phyloP scores from a whole-genome alignment of 306 rosid species.

The Quercus glauca region DNA sequence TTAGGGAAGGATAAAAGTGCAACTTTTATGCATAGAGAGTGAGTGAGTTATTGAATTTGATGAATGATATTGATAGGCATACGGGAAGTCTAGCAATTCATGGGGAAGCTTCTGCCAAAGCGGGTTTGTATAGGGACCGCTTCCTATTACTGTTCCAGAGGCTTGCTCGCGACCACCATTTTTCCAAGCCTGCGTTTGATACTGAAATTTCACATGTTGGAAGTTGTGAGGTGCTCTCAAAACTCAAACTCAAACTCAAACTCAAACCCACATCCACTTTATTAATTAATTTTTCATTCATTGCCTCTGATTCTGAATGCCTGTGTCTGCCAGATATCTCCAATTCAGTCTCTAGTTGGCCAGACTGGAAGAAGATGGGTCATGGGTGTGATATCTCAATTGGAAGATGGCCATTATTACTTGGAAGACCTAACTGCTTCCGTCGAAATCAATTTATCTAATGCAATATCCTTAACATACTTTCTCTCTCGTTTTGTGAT shows the following conservation, averaged over 20 bases:
- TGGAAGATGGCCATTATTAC: slow-evolving; percentile 86
- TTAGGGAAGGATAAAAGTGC: no score
- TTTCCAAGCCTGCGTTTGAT: slow-evolving; percentile 78
- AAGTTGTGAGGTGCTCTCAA: slow-evolving; percentile 68
- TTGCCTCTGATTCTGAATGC: slow-evolving; percentile 1
- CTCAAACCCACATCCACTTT: no score
- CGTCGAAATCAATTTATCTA: slow-evolving; percentile 64
- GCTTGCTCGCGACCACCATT: slow-evolving; percentile 80
- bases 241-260: no score
- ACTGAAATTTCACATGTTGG: slow-evolving; percentile 61
- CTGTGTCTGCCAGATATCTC: slow-evolving; percentile 68
- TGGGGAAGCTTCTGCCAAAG: slow-evolving; percentile 78
- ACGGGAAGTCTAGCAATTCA: slow-evolving; percentile 58
- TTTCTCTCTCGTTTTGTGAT: background rate
- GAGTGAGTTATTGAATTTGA: background rate
- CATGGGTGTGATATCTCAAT: slow-evolving; percentile 82
- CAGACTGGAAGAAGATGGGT: slow-evolving; percentile 82
- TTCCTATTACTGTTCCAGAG: slow-evolving; percentile 75
- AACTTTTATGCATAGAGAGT: background rate
- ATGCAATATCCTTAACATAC: slow-evolving; percentile 72
- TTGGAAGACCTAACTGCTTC: slow-evolving; percentile 87
- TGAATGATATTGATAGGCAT: slow-evolving; percentile 37
- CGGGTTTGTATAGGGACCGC: slow-evolving; percentile 69
- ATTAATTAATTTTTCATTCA: background rate
- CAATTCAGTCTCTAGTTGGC: slow-evolving; percentile 91